Percentiles rank a stretch among this genome's conserved stretches.
Evolutionary conservation across 2,329 filamentous ascomycete species (phyloP).

Genomic region (Decorospora gaudefroyi): DNA sequence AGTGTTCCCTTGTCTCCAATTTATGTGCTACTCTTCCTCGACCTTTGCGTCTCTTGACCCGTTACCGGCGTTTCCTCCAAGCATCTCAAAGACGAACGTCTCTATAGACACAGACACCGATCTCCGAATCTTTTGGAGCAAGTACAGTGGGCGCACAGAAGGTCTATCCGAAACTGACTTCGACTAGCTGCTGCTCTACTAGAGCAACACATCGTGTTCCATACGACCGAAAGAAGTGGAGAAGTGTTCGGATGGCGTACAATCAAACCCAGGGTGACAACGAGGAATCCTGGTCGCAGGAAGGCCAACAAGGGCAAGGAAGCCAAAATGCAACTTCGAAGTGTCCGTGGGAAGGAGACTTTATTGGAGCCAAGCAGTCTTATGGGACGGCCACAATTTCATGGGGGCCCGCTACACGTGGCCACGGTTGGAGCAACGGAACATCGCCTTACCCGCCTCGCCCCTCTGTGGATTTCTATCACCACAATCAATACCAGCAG

Average conservation of each 20-base stretch:
- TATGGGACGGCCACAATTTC: background rate
- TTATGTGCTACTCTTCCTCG: no score
- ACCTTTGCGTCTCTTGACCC: no score
- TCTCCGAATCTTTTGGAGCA: no score
- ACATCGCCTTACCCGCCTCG: background rate
- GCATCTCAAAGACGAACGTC: no score
- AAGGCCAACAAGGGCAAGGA: background rate
- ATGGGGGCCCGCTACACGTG: background rate
- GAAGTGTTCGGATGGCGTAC: slow-evolving; percentile 1
- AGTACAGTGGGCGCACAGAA: no score
- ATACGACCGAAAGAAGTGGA: background rate
- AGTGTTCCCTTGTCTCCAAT: no score
- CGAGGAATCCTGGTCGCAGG: background rate
- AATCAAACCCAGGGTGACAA: slow-evolving; percentile 1
- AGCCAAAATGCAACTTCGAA: background rate
- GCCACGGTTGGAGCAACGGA: background rate
- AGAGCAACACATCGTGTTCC: no score
- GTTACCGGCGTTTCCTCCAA: no score
- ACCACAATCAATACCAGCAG: background rate
- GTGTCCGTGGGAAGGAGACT: background rate
- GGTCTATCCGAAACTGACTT: no score
- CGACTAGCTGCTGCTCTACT: no score
- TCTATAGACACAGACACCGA: no score
- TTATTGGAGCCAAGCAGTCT: background rate
- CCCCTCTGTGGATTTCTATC: background rate